These are phyloP conservation scores for Nakaseomyces uthaithaninus DNA, from an alignment of 1,139 yeast genomes.

Conservation along the genomic window DNA sequence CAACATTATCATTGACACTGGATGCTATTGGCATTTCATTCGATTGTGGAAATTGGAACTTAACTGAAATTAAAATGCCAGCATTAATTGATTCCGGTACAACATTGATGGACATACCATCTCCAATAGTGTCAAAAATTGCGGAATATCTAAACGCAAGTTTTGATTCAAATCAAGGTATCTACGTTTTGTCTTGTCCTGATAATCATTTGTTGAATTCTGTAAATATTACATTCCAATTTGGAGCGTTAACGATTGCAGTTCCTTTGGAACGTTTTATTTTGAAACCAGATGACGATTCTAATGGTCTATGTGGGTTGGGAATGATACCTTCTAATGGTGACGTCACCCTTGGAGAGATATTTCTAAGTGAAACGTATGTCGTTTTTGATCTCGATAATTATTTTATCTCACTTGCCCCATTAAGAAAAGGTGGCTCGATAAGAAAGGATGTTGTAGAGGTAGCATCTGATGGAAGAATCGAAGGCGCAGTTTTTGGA, in stretches of 20 bases:
- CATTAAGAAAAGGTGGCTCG: slow-evolving; percentile 32
- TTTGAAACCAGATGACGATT: slow-evolving; percentile 14
- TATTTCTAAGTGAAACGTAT: slow-evolving; percentile 63
- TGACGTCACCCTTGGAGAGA: slow-evolving; percentile 55
- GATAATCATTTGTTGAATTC: slow-evolving; percentile 9
- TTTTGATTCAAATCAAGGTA: slow-evolving; percentile 33
- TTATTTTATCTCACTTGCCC: slow-evolving; percentile 55
- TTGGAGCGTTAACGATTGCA: slow-evolving; percentile 44
- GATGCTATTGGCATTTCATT: slow-evolving; percentile 33
- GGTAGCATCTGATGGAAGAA: slow-evolving; percentile 16
- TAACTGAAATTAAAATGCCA: slow-evolving; percentile 29
- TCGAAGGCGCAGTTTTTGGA: slow-evolving; percentile 17
- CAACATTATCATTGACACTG: slow-evolving; percentile 41
- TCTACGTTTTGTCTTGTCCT: slow-evolving; percentile 34
- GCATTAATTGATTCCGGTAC: slow-evolving; percentile 67
- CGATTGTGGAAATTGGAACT: slow-evolving; percentile 24
- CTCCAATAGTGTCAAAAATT: slow-evolving; percentile 34
- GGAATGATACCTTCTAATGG: slow-evolving; percentile 31
- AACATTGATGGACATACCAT: slow-evolving; percentile 49
- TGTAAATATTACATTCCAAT: slow-evolving; percentile 36
- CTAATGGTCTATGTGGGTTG: slow-evolving; percentile 32
- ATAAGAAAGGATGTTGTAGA: slow-evolving; percentile 9
- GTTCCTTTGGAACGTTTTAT: slow-evolving; percentile 42
- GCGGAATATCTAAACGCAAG: slow-evolving; percentile 36
- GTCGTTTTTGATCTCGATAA: slow-evolving; percentile 70